phyloP scores from a whole-genome alignment of 2,329 filamentous ascomycete species.

The Aspergillus sp. region DNA sequence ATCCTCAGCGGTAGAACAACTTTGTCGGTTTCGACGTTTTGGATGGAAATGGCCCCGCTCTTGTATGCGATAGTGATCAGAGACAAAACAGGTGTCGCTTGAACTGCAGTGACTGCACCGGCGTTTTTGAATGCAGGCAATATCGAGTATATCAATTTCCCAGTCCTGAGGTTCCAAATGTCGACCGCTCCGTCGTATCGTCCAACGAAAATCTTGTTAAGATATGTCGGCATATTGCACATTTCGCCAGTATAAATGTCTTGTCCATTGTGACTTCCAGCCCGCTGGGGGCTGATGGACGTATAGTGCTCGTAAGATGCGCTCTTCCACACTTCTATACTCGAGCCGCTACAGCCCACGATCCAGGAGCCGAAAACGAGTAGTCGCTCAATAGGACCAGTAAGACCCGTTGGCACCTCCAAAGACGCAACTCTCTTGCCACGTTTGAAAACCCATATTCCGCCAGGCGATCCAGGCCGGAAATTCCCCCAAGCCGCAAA shows the following conservation, averaged over 20 bases:
- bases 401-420: constrained; percentile 52
- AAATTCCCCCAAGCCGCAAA: constrained; percentile 80
- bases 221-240: constrained; percentile 82
- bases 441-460: constrained; percentile 85
- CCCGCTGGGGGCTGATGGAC: constrained; percentile 56
- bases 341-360: constrained; percentile 64
- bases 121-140: constrained; percentile 63
- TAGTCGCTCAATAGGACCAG: constrained; percentile 67
- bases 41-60: constrained; percentile 67
- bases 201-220: constrained; percentile 93
- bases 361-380: constrained; percentile 87
- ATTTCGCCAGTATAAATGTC: constrained; percentile 69
- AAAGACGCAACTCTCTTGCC: constrained; percentile 77
- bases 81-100: constrained; percentile 75
- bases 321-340: constrained; percentile 84
- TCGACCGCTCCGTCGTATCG: constrained; percentile 82
- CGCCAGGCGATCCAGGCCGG: constrained; percentile 39
- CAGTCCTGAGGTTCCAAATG: constrained; percentile 95
- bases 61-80: constrained; percentile 82
- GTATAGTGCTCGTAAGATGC: constrained; percentile 82
- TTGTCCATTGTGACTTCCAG: constrained; percentile 48
- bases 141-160: constrained; percentile 83
- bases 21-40: constrained; percentile 73
- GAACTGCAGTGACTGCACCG: constrained; percentile 77
- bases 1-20: constrained; percentile 61